Evolutionary conservation across 805 yeast species (phyloP), one percentile per base, ranked within the genome.

Genomic region (Wickerhamiella cacticola): DNA sequence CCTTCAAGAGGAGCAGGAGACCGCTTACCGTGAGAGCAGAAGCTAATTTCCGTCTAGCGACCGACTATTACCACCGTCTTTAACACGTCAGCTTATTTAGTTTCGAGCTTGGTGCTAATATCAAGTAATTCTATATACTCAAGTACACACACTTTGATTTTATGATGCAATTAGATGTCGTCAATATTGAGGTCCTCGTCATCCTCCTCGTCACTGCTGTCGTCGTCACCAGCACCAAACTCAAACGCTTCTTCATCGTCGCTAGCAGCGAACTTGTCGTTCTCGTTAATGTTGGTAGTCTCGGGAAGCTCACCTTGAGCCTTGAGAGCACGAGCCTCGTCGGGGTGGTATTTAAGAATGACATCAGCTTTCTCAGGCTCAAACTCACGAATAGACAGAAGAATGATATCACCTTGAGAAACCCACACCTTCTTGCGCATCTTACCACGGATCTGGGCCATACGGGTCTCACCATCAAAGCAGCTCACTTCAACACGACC

Each of bases 391-490:
- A 92, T 77, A 6, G 96, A 88, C 42, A 89, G 92, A 63, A 92
- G 73, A 58, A 92, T 86, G 59, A 92, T 92, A 66, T 92, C 99
- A 72, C 98, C 98, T 68, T 87, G 97, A 42, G 84, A 84, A 86
- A 92, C 88, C 99, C 99, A 92, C 52, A 92, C 98, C 78, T 89
- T 92, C 81, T 92, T 92, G 77, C 99, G 84, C 71, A 92, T 77
- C 66, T 92, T 92, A 61, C 99, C 99, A 76, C 99, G 85, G 63
- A 92, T 92, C 65, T 89, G 98, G 16, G 95, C 98, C 78, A 87
- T 77, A 73, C 99, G 80, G 65, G 79, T 84, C 58, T 74, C 73
- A 55, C 95, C 96, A 63, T 92, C 99, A 63, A 92, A 92, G 71
- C 98, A 92, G 45, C 79, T 67, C 48, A 95, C 96, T 67, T 88